Evolutionary conservation across 306 rosid genomes (phyloP), one percentile per base, ranked within the genome.

Genomic region (Crotalaria pallida): DNA sequence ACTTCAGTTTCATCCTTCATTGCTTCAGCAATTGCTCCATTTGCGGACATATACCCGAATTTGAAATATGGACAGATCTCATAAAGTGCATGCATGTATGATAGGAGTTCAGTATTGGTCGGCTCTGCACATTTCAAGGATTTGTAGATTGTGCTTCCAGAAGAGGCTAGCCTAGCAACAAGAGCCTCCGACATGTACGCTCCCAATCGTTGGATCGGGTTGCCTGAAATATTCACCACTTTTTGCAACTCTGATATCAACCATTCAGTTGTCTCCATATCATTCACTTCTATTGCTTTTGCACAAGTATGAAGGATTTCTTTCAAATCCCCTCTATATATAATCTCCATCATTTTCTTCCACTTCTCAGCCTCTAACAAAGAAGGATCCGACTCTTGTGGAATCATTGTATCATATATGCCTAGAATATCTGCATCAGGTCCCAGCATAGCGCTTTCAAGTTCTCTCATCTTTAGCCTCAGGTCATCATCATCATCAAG

Each of bases 21-120:
- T 8, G 92, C 92, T 74, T 93, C 97, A 33, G 96, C 98, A 65
- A 93, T 93, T 33, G 89, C 94, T 45, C 98, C 98, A 77, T 90
- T 90, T 36, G 97, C 98, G 18, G 98, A 88, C 86, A 93, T 77
- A 62, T 88, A 90, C 0, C 98, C 96, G 51, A 93, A 90, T 69
- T 93, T 93, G 80, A 93, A 84, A 74, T 82, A 90, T 40, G 98
- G 98, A 51, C 90, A 85, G 53, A 90, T 59, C 77, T 90, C 98
- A 65, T 85, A 93, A 31, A 93, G 92, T 22, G 78, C 34, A 51
- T 88, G 90, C 98, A 93, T 93, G 68, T 88, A 81, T 6, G 98
- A 85, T 31, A 90, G 88, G 40, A 90, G 83, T 66, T 90, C 92
- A 3, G 76, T 76, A 29, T 95, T 64, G 7, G 85, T 79, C 58